Conservation (phyloP, 2,329 filamentous ascomycete species). For the Penicillium olsonii region DNA sequence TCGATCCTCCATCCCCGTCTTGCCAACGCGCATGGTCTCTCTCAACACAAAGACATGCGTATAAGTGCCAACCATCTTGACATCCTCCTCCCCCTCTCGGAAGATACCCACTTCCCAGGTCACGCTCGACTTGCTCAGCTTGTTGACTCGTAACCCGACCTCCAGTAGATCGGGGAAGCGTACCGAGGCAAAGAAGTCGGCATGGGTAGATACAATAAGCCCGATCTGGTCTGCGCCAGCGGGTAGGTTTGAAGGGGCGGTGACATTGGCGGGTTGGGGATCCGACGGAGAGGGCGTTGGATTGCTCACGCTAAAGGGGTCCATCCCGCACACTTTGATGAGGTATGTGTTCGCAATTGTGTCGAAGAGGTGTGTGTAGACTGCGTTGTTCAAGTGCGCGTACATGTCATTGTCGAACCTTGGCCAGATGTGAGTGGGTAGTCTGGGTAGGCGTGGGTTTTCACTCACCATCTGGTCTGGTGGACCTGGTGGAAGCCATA, state of each 20-base stretch:
- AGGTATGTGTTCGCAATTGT: slow-evolving; percentile 88
- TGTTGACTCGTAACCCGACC: slow-evolving; percentile 77
- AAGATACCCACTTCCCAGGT: slow-evolving; percentile 90
- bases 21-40: slow-evolving; percentile 66
- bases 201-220: slow-evolving; percentile 81
- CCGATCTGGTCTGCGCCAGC: slow-evolving; percentile 65
- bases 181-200: slow-evolving; percentile 80
- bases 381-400: slow-evolving; percentile 86
- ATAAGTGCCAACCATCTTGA: slow-evolving; percentile 83
- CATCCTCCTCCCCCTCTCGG: slow-evolving; percentile 68
- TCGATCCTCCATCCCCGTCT: slow-evolving; percentile 52
- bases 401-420: slow-evolving; percentile 97
- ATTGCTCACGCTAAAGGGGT: slow-evolving; percentile 62
- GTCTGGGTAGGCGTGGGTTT: background rate
- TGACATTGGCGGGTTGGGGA: slow-evolving; percentile 11
- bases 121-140: slow-evolving; percentile 81
- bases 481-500: slow-evolving; percentile 81
- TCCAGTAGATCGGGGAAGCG: slow-evolving; percentile 82
- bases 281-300: slow-evolving; percentile 13
- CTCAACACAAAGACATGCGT: slow-evolving; percentile 87
- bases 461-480: slow-evolving; percentile 73
- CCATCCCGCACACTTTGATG: slow-evolving; percentile 72
- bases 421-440: background rate
- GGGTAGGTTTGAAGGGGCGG: background rate
- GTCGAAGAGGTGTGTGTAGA: slow-evolving; percentile 87